Percentiles rank a stretch among this genome's conserved stretches.
Conservation (phyloP, 345 rosid genomes). For the Populus nigra region DNA sequence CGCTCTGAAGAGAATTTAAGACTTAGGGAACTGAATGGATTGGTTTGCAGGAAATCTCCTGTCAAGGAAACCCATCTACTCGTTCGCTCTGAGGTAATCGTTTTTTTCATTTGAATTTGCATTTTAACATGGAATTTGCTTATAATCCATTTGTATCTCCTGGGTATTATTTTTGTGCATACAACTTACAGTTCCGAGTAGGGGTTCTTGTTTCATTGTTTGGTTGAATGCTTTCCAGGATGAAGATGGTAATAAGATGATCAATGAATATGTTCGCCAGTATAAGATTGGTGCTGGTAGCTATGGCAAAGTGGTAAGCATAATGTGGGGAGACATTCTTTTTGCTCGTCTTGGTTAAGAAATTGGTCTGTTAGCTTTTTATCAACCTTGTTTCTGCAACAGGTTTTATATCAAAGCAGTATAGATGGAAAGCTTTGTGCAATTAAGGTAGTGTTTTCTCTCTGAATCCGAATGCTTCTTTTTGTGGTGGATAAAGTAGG, state of each 20-base stretch:
- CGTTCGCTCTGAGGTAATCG: conserved; percentile 74
- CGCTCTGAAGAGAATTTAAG: conserved; percentile 73
- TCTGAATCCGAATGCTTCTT: conserved; percentile 3
- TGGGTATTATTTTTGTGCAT: conserved; percentile 3
- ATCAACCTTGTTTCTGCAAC: conserved; percentile 19
- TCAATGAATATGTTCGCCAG: conserved; percentile 84
- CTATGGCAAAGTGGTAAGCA: conserved; percentile 99
- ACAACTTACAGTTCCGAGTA: not conserved
- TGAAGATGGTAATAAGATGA: conserved; percentile 82
- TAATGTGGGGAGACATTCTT: conserved; percentile 3
- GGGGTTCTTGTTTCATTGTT: conserved; percentile 3
- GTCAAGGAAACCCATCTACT: conserved; percentile 79
- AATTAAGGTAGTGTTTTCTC: conserved; percentile 64
- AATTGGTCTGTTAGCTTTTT: conserved; percentile 16
- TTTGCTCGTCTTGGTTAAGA: conserved; percentile 8
- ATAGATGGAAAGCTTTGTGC: conserved; percentile 81
- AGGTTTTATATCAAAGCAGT: conserved; percentile 83
- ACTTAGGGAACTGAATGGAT: conserved; percentile 61
- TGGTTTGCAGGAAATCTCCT: conserved; percentile 84
- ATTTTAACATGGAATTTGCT: not conserved
- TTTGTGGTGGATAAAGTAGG: conserved; percentile 4
- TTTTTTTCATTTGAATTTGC: not conserved
- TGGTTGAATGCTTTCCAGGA: conserved; percentile 49
- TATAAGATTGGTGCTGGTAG: conserved; percentile 92
- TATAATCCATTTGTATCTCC: not conserved